phyloP scores from a whole-genome alignment of 331 rosid genomes.

The Phaseolus coccineus region DNA sequence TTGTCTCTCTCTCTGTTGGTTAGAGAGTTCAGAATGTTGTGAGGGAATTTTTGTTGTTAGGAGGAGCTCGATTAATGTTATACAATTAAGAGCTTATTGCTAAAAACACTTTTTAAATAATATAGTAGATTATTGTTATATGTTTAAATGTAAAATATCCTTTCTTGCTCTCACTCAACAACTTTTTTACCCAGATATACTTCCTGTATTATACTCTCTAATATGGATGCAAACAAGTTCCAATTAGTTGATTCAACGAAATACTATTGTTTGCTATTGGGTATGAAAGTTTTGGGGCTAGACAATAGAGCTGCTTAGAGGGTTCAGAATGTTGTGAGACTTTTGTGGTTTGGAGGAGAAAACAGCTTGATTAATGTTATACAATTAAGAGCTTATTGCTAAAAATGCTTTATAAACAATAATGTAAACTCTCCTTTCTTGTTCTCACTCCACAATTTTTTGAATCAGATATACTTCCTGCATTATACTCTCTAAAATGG shows the following conservation, averaged over 20 bases:
- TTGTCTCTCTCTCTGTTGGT: background rate
- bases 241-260: background rate
- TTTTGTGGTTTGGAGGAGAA: background rate
- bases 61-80: conserved; percentile 9
- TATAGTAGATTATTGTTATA: background rate
- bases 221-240: conserved; percentile 26
- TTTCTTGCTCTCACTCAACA: conserved; percentile 24
- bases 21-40: background rate
- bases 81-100: background rate
- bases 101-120: background rate
- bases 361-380: background rate
- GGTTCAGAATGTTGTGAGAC: background rate
- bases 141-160: background rate
- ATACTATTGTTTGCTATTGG: conserved; percentile 11
- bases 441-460: conserved; percentile 14
- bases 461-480: conserved; percentile 22
- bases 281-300: conserved; percentile 55
- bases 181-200: conserved; percentile 1
- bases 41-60: background rate
- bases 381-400: background rate
- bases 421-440: conserved; percentile 9
- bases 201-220: conserved; percentile 16
- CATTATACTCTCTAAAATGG: conserved; percentile 37
- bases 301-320: conserved; percentile 24
- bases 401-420: background rate